Conservation (phyloP, 2,329 filamentous ascomycete genomes). For the Aspergillus fumigatiaffinis region DNA sequence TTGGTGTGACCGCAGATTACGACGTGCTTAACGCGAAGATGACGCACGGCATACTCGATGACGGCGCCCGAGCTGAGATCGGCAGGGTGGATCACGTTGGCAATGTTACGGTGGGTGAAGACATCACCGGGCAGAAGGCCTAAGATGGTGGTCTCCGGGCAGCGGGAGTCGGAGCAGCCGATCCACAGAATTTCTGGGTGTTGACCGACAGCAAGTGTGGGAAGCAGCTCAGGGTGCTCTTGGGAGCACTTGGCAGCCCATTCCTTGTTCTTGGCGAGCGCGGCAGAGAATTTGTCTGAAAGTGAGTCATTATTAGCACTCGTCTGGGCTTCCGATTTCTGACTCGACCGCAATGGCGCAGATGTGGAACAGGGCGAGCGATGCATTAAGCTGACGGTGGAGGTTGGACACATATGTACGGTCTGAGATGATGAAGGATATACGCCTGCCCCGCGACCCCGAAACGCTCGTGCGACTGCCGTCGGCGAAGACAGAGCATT, state of each 20-base stretch:
- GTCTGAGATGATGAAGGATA: neutral
- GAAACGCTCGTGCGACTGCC: conserved; percentile 4
- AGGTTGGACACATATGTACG: neutral
- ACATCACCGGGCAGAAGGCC: conserved; percentile 77
- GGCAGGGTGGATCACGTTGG: conserved; percentile 71
- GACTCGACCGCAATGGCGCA: neutral
- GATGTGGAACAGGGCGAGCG: neutral
- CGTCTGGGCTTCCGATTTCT: neutral
- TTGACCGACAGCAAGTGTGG: conserved; percentile 64
- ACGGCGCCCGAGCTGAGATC: conserved; percentile 73
- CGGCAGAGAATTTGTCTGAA: neutral
- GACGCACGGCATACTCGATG: conserved; percentile 72
- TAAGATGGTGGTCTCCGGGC: conserved; percentile 77
- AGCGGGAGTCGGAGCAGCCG: conserved; percentile 80
- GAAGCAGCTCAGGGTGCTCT: conserved; percentile 68
- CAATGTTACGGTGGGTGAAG: conserved; percentile 88
- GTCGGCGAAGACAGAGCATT: conserved; percentile 12
- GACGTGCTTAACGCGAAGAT: conserved; percentile 64
- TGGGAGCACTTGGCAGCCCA: conserved; percentile 65
- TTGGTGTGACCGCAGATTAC: conserved; percentile 60
- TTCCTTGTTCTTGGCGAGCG: conserved; percentile 58
- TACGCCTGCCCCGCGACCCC: conserved; percentile 2
- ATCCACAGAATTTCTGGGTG: conserved; percentile 67
- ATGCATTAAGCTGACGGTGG: neutral
- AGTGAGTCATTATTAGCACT: neutral